phyloP scores from a whole-genome alignment of 768 basidiomycete genomes.

The Psilocybe cyanescens region DNA sequence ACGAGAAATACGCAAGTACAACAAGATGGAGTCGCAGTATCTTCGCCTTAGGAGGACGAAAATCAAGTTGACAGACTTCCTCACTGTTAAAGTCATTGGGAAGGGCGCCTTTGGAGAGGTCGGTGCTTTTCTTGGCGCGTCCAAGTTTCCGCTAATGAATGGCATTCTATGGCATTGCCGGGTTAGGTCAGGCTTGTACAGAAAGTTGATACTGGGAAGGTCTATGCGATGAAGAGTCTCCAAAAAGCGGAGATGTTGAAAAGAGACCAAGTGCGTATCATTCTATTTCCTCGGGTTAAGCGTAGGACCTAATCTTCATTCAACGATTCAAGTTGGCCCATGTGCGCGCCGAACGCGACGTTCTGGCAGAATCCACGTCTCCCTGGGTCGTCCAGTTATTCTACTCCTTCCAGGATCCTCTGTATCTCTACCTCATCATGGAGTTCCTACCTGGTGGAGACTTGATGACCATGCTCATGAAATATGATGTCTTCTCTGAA shows the following conservation, averaged over 20 bases:
- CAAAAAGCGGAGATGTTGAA: conserved; percentile 99
- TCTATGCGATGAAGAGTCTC: conserved; percentile 99
- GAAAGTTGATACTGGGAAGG: conserved; percentile 96
- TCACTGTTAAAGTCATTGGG: conserved; percentile 97
- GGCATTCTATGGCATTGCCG: neutral
- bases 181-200: conserved; percentile 89
- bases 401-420: conserved; percentile 97
- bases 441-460: conserved; percentile 87
- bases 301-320: conserved; percentile 6
- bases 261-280: conserved; percentile 84
- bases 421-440: conserved; percentile 98
- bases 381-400: conserved; percentile 97
- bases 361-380: conserved; percentile 94
- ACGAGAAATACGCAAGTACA: conserved; percentile 85
- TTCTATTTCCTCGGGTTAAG: neutral
- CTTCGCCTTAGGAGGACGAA: conserved; percentile 92
- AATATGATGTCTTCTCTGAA: conserved; percentile 98
- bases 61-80: conserved; percentile 91
- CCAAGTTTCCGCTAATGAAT: conserved; percentile 10
- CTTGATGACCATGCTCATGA: conserved; percentile 99
- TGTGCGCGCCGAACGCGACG: conserved; percentile 95
- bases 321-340: conserved; percentile 76
- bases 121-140: conserved; percentile 24
- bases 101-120: conserved; percentile 99
- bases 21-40: conserved; percentile 86